Evolutionary conservation across 768 basidiomycete species (phyloP), one percentile per base, ranked within the genome.

Genomic region (Candolleomyces efflorescens): DNA sequence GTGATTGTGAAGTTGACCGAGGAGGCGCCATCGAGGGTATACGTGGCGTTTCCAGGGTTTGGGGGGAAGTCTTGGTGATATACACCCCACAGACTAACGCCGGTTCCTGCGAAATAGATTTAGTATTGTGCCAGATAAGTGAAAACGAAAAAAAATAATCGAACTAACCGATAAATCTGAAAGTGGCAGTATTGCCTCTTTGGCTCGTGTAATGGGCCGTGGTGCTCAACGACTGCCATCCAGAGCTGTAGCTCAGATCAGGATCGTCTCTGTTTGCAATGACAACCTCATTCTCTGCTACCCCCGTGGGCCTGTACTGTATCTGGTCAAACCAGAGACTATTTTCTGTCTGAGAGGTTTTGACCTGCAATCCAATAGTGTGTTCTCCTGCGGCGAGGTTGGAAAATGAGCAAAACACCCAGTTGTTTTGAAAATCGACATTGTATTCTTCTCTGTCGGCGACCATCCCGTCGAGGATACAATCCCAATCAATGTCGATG

Each of bases 401-500:
- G 10, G 15, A 3, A 37, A 59, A 53, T 3, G 32, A 6, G 37
- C 58, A 59, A 27, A 59, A 59, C n/a, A 23, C 7, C 58, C 58
- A 59, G 23, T 59, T 59, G 45, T 59, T 59, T 18, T 58, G 41
- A 4, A 22, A 12, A 52, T 58, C 46, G 13, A 12, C 41, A 39
- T 26, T 45, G n/a, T 12, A 23, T 24, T 26, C 26, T 6, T 5
- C n/a, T 24, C 24, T 44, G 4, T 17, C 17, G 27, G 4, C 15
- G 24, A 39, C 32, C 4, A 20, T 22, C 7, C 43, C 57, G 36
- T 58, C 57, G 11, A 58, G 13, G n/a, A 38, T 46, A 50, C 57
- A 58, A 2, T 53, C 57, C 41, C 50, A 52, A 43, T 53, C 51
- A 6, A 50, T 50, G 26, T 58, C 57, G 2, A 7, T 3, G 7